A percentile compares a stretch with the other conserved stretches of the same genome.
phyloP scores from a whole-genome alignment of 305 asterid species.

The Solanum hybrid region DNA sequence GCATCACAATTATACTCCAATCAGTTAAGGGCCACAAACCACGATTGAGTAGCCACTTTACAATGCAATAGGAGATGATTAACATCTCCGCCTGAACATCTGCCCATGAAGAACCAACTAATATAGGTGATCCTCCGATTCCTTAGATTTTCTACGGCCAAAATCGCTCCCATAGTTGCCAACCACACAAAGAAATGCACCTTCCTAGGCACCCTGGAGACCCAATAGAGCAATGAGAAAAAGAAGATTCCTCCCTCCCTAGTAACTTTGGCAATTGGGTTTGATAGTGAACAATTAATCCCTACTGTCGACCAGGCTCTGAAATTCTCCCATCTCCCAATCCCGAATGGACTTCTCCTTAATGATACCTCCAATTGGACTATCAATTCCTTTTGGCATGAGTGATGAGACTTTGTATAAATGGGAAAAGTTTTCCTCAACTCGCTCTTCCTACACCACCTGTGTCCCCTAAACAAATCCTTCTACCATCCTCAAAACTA shows the following conservation, averaged over 20 bases:
- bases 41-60: neutral
- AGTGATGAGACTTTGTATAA: neutral
- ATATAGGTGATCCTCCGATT: neutral
- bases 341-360: neutral
- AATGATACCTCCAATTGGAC: neutral
- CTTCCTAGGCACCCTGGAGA: neutral
- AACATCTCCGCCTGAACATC: neutral
- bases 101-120: neutral
- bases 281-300: neutral
- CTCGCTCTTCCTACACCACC: neutral
- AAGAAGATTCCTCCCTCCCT: neutral
- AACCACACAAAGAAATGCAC: neutral
- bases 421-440: neutral
- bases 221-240: neutral
- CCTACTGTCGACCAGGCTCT: neutral
- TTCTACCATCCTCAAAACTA: neutral
- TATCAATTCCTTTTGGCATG: neutral
- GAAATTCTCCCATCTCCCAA: neutral
- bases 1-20: neutral
- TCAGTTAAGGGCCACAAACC: neutral
- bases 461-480: neutral
- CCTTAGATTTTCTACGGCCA: neutral
- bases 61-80: neutral
- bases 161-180: neutral
- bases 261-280: neutral